Evolutionary conservation across 768 basidiomycete genomes (phyloP).

Genomic region (Termitomyces sp.): DNA sequence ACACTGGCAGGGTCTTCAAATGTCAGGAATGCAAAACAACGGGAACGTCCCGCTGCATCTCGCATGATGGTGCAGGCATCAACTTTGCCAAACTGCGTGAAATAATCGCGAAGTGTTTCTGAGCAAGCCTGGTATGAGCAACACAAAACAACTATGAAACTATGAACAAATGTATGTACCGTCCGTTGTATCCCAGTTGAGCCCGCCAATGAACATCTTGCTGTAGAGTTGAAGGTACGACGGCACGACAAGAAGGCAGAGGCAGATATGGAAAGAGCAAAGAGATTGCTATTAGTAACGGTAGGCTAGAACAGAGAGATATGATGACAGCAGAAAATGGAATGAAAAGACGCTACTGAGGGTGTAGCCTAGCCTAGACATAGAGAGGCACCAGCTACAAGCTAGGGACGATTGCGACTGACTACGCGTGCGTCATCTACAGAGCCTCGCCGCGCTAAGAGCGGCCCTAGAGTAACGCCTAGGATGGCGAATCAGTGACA

Average conservation of each 20-base stretch:
- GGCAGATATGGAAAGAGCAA: slow-evolving; percentile 45
- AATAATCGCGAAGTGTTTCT: slow-evolving; percentile 84
- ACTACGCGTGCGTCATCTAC: slow-evolving; percentile 58
- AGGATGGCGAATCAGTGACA: slow-evolving; percentile 24
- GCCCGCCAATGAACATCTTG: slow-evolving; percentile 99
- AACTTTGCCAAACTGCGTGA: slow-evolving; percentile 94
- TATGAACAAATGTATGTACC: slow-evolving; percentile 55
- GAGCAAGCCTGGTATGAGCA: slow-evolving; percentile 41
- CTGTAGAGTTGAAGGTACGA: slow-evolving; percentile 43
- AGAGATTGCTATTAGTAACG: slow-evolving; percentile 78
- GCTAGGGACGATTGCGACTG: slow-evolving; percentile 64
- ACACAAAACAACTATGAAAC: slow-evolving; percentile 34
- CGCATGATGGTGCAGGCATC: slow-evolving; percentile 99
- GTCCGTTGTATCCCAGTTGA: slow-evolving; percentile 99
- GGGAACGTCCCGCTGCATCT: slow-evolving; percentile 88
- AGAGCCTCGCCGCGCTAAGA: slow-evolving; percentile 22
- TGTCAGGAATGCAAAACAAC: slow-evolving; percentile 97
- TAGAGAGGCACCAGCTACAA: slow-evolving; percentile 63
- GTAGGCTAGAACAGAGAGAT: slow-evolving; percentile 66
- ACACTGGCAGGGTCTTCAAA: slow-evolving; percentile 93
- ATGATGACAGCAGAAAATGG: slow-evolving; percentile 57
- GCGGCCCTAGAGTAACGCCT: slow-evolving; percentile 28
- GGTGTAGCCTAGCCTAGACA: slow-evolving; percentile 77
- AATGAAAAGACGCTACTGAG: slow-evolving; percentile 74
- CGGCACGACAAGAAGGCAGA: slow-evolving; percentile 22